A percentile compares a stretch with the other conserved stretches of the same genome.
Conservation (phyloP, 1,139 yeast genomes). For the Scheffersomyces quercinus region DNA sequence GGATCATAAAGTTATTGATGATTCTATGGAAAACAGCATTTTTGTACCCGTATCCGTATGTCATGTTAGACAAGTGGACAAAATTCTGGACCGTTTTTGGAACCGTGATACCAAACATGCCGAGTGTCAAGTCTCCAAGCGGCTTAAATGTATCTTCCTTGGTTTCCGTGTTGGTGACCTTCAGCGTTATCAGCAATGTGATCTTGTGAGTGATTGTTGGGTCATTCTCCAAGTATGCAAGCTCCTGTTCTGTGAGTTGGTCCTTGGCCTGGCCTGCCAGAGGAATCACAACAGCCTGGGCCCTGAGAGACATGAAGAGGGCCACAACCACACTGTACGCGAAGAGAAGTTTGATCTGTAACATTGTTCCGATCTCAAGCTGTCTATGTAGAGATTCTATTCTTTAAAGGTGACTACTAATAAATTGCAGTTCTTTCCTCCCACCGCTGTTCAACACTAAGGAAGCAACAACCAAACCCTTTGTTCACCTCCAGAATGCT, state of each 20-base stretch:
- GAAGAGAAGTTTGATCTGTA: too few relatives aligned
- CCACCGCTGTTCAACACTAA: too few relatives aligned
- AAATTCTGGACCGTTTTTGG: conserved; percentile 45
- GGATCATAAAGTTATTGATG: conserved; percentile 40
- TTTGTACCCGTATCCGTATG: conserved; percentile 37
- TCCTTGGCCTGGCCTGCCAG: conserved; percentile 1
- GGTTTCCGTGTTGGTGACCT: not conserved
- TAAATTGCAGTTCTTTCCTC: too few relatives aligned
- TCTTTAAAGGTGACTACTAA: too few relatives aligned
- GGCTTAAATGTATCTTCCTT: not conserved
- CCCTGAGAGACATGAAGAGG: too few relatives aligned
- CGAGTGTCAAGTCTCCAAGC: conserved; percentile 20
- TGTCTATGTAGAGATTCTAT: too few relatives aligned
- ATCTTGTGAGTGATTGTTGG: conserved; percentile 16
- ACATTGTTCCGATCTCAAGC: too few relatives aligned
- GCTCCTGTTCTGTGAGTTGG: conserved; percentile 9
- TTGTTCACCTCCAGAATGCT: too few relatives aligned
- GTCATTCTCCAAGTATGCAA: conserved; percentile 10
- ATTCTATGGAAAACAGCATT: conserved; percentile 36
- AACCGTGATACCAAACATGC: conserved; percentile 24
- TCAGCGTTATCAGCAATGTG: conserved; percentile 11
- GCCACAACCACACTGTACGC: too few relatives aligned
- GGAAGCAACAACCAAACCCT: too few relatives aligned
- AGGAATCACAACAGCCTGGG: not conserved
- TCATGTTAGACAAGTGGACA: conserved; percentile 31